Evolutionary conservation across 306 rosid species (phyloP).

Genomic region (Citrullus mucosospermus): DNA sequence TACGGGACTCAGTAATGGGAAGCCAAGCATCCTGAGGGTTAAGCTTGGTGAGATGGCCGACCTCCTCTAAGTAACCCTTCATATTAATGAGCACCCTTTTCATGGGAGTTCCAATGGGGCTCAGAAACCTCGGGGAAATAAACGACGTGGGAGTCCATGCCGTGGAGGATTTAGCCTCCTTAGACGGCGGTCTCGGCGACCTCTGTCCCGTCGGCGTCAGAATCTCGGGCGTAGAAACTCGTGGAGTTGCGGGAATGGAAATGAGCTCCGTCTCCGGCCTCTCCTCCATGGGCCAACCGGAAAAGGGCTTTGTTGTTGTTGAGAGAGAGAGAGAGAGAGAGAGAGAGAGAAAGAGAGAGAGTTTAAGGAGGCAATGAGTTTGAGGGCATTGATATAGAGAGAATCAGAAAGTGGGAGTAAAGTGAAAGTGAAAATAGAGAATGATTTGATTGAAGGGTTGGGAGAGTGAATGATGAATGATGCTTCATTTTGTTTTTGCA

Average conservation of each 20-base stretch:
- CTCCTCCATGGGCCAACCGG: constrained; percentile 47
- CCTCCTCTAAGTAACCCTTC: constrained; percentile 93
- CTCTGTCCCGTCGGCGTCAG: constrained; percentile 83
- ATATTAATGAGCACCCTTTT: constrained; percentile 81
- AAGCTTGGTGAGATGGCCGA: constrained; percentile 92
- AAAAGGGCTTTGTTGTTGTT: not conserved
- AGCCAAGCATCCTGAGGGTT: constrained; percentile 99
- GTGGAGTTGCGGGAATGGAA: constrained; percentile 89
- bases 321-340: no score
- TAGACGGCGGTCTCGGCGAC: constrained; percentile 68
- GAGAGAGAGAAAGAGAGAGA: no score
- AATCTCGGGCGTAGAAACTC: constrained; percentile 88
- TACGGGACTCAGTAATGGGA: constrained; percentile 96
- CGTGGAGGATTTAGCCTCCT: constrained; percentile 77
- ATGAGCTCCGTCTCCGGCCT: constrained; percentile 93
- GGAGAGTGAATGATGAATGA: not conserved
- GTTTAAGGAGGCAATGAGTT: not conserved
- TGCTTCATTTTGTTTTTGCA: not conserved
- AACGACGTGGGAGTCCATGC: constrained; percentile 97
- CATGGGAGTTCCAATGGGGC: constrained; percentile 98
- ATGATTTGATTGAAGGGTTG: not conserved
- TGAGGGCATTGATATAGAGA: not conserved
- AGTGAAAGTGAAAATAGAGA: not conserved
- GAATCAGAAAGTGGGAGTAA: not conserved
- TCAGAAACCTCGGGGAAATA: constrained; percentile 91